A percentile compares a stretch with the other conserved stretches of the same genome.
phyloP scores from a whole-genome alignment of 495 filamentous ascomycete genomes.

The Chlorociboria aeruginascens region DNA sequence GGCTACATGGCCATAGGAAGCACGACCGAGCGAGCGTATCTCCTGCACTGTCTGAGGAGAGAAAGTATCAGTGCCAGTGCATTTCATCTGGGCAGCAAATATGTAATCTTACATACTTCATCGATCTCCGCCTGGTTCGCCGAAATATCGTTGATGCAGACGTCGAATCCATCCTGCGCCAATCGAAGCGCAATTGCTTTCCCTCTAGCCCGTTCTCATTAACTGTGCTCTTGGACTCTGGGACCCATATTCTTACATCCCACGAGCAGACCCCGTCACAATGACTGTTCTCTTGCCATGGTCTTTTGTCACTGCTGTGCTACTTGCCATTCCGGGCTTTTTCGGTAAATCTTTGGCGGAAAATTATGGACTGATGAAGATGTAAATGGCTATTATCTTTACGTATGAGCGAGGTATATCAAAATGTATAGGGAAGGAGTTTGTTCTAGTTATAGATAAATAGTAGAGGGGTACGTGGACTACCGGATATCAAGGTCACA shows the following conservation, averaged over 20 bases:
- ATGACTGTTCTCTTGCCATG: conserved; percentile 32
- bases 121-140: conserved; percentile 32
- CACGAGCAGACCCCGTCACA: conserved; percentile 43
- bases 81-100: background rate
- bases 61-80: too few relatives aligned
- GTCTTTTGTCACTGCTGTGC: conserved; percentile 15
- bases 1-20: conserved; percentile 33
- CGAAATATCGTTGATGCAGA: conserved; percentile 49
- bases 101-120: conserved; percentile 25
- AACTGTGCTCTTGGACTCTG: background rate
- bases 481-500: too few relatives aligned
- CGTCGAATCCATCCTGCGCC: conserved; percentile 44
- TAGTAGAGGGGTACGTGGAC: too few relatives aligned
- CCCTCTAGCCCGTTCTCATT: conserved; percentile 24
- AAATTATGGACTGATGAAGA: too few relatives aligned
- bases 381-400: too few relatives aligned
- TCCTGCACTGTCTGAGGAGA: conserved; percentile 27
- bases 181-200: conserved; percentile 48
- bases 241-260: conserved; percentile 28
- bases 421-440: too few relatives aligned
- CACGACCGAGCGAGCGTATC: conserved; percentile 33
- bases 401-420: too few relatives aligned
- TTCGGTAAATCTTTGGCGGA: too few relatives aligned
- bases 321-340: conserved; percentile 10
- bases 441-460: too few relatives aligned